A percentile compares a stretch with the other conserved stretches of the same genome.
These are phyloP conservation scores for Lyophyllum shimeji DNA, from an alignment of 768 basidiomycete genomes.

Conservation along the genomic window DNA sequence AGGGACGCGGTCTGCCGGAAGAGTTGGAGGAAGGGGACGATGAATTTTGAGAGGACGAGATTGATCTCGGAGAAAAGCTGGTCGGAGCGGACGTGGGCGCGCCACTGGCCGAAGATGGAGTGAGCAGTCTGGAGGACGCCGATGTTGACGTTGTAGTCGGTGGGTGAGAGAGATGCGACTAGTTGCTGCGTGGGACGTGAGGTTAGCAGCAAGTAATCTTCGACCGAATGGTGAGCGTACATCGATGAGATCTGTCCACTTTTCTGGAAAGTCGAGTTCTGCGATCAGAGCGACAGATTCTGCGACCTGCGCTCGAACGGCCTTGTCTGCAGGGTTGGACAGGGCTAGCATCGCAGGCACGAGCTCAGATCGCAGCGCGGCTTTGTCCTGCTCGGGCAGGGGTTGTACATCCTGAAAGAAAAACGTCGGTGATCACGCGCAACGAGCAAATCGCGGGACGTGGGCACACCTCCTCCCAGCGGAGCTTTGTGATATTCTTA, in stretches of 20 bases:
- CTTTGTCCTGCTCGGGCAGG: constrained; percentile 70
- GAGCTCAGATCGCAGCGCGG: constrained; percentile 68
- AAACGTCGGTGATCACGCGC: neutral
- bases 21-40: constrained; percentile 78
- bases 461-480: constrained; percentile 81
- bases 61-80: constrained; percentile 89
- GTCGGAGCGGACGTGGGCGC: constrained; percentile 86
- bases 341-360: constrained; percentile 91
- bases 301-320: constrained; percentile 81
- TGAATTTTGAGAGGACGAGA: constrained; percentile 81
- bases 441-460: neutral
- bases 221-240: constrained; percentile 43
- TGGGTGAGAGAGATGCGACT: constrained; percentile 73
- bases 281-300: constrained; percentile 93
- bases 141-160: constrained; percentile 83
- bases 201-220: neutral
- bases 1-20: constrained; percentile 66
- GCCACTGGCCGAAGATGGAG: constrained; percentile 94
- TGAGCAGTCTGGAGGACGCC: constrained; percentile 94
- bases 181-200: constrained; percentile 66
- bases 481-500: constrained; percentile 84
- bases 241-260: constrained; percentile 88
- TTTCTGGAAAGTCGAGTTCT: constrained; percentile 84
- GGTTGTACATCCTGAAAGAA: constrained; percentile 66
- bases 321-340: constrained; percentile 69